phyloP scores from a whole-genome alignment of 23 red algal genomes.

The Agarophyton chilense region DNA sequence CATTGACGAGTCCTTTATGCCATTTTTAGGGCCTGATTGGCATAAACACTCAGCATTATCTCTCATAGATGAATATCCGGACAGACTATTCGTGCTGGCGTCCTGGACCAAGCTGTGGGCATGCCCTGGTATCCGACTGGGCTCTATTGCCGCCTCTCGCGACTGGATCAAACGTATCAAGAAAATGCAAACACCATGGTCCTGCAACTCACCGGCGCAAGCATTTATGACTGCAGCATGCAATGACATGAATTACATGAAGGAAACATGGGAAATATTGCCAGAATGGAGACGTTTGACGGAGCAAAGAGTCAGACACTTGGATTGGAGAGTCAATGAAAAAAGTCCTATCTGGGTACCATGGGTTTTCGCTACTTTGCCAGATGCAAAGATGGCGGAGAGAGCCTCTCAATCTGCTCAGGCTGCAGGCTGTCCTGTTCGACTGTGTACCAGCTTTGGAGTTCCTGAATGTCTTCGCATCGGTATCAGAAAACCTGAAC shows the following conservation, averaged over 20 bases:
- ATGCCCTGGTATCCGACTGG: slow-evolving; percentile 95
- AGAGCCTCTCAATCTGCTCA: slow-evolving; percentile 70
- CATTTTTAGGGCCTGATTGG: slow-evolving; percentile 90
- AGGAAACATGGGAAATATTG: slow-evolving; percentile 80
- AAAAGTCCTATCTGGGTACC: slow-evolving; percentile 81
- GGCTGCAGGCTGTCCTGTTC: slow-evolving; percentile 83
- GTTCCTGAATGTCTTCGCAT: slow-evolving; percentile 78
- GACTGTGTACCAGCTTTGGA: slow-evolving; percentile 90
- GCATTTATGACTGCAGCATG: slow-evolving; percentile 85
- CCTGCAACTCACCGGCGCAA: slow-evolving; percentile 84
- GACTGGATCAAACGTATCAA: slow-evolving; percentile 80
- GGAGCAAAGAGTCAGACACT: slow-evolving; percentile 33
- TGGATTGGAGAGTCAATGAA: slow-evolving; percentile 87
- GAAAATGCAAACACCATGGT: slow-evolving; percentile 93
- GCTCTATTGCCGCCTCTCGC: slow-evolving; percentile 63
- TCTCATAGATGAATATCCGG: slow-evolving; percentile 87
- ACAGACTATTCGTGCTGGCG: slow-evolving; percentile 78
- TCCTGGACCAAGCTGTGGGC: slow-evolving; percentile 99
- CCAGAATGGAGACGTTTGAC: slow-evolving; percentile 71
- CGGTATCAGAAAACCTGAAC: slow-evolving; percentile 79
- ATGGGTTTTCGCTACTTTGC: slow-evolving; percentile 86
- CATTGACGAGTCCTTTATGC: slow-evolving; percentile 98
- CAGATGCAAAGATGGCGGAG: slow-evolving; percentile 54
- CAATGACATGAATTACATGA: slow-evolving; percentile 80
- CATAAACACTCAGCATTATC: slow-evolving; percentile 65